Conservation (phyloP, 495 filamentous ascomycete species). For the Neurospora sp. region DNA sequence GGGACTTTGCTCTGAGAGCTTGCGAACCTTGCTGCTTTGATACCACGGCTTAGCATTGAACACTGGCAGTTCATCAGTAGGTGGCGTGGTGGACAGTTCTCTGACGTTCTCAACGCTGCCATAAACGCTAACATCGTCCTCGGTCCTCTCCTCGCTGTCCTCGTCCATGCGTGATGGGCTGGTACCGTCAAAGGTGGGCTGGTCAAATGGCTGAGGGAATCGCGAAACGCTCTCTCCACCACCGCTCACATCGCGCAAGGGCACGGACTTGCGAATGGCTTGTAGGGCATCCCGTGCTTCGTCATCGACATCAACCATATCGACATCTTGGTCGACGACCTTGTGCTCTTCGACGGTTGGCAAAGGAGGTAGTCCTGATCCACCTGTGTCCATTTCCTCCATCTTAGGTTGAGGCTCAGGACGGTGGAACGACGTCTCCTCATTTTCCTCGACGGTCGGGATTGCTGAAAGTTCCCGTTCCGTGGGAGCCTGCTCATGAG, state of each 20-base stretch:
- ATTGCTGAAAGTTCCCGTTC: constrained; percentile 18
- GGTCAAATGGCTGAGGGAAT: constrained; percentile 9
- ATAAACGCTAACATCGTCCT: constrained; percentile 50
- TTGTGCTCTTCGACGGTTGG: constrained; percentile 19
- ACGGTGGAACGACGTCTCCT: constrained; percentile 11
- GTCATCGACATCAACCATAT: constrained; percentile 35
- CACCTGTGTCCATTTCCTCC: constrained; percentile 31
- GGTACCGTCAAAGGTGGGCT: constrained; percentile 6
- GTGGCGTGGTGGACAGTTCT: constrained; percentile 39
- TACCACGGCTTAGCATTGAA: constrained; percentile 33
- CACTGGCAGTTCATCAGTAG: constrained; percentile 35
- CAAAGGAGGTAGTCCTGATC: constrained; percentile 18
- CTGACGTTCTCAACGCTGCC: constrained; percentile 38
- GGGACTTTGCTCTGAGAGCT: constrained; percentile 17
- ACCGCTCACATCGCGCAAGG: constrained; percentile 3
- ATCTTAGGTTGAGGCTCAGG: constrained; percentile 26
- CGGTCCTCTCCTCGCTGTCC: constrained; percentile 46
- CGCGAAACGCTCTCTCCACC: constrained; percentile 1
- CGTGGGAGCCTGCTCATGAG: neutral
- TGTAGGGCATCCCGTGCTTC: constrained; percentile 27
- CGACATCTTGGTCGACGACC: constrained; percentile 17
- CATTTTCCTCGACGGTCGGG: constrained; percentile 18
- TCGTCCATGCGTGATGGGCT: constrained; percentile 18
- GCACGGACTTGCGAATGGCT: constrained; percentile 41
- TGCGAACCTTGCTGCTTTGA: constrained; percentile 27